Base-by-base conservation (phyloP, 352 stramenopile genomes). In the Globisporangium viniferum region DNA sequence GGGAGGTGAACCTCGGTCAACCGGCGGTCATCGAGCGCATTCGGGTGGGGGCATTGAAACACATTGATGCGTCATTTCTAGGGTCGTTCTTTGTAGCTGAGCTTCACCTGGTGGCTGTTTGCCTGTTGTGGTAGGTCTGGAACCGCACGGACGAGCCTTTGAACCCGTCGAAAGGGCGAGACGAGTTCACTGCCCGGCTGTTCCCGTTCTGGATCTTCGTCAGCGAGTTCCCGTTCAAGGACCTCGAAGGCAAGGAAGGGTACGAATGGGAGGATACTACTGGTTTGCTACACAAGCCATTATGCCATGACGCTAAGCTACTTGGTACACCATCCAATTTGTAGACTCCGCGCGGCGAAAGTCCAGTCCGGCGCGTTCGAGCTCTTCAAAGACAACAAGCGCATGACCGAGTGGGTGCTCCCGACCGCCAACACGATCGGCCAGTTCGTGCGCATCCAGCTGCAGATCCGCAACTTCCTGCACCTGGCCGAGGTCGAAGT, bases 191-290 rank as follows among this genome's bases (percentile, higher is more conserved):
- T 2, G 69, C 61, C 54, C 80, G 92, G 0, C 59, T 98, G 27
- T 97, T 97, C 62, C 95, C 95, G 12, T 97, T 86, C 68, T 98
- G 93, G 92, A 86, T 98, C 67, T 89, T 98, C 67, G 84, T 98
- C 18, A 97, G 92, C 33, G 84, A 96, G 62, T 84, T 90, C 44
- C 81, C 91, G 10, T 98, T 98, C 73, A 80, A 85, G 41, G 78
- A 93, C 36, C 64, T 89, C 36, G 69, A 91, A 29, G 90, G 90
- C 57, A 89, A 91, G 41, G 85, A 93, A 73, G 88, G 86, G 74
- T 91, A 62, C 60, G 56, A 22, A 20, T 2, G 2, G 5, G 15
- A 5, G 31, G 6, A 6, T 3, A 24, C 3, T 20, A 56, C 4
- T 49, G 20, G 20, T 31, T 33, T 22, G 2, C 12, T 44, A 15